Evolutionary conservation across 192 early-diverging fungal species (phyloP).

Genomic region (Phlyctochytrium arcticum): DNA sequence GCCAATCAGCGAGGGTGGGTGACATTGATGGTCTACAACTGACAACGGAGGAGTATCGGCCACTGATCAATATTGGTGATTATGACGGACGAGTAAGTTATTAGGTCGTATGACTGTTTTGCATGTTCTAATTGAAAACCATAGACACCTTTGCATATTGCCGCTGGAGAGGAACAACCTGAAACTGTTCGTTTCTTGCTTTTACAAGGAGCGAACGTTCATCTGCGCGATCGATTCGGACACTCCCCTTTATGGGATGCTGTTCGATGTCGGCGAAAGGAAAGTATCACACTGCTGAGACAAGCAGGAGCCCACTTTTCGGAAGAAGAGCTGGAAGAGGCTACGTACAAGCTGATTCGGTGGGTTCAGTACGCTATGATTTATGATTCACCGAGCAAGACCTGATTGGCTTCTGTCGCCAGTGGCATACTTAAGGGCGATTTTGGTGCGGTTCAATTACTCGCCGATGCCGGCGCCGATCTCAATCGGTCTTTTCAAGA

Average conservation of each 20-base stretch:
- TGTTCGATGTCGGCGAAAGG: constrained; percentile 53
- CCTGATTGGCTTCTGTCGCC: no score
- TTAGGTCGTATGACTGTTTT: background rate
- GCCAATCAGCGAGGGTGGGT: constrained; percentile 78
- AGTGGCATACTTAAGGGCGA: constrained; percentile 46
- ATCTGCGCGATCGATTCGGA: constrained; percentile 80
- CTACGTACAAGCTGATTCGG: constrained; percentile 51
- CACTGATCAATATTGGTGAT: constrained; percentile 67
- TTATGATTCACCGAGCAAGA: background rate
- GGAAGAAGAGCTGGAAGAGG: constrained; percentile 72
- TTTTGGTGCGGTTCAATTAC: constrained; percentile 44
- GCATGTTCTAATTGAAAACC: background rate
- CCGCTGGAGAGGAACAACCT: constrained; percentile 70
- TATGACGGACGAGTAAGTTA: constrained; percentile 55
- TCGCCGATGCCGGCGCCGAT: constrained; percentile 62
- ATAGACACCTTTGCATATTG: constrained; percentile 82
- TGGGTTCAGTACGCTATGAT: constrained; percentile 47
- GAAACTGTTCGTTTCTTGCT: constrained; percentile 73
- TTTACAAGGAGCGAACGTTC: constrained; percentile 82
- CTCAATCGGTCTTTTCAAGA: constrained; percentile 62
- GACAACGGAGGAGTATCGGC: constrained; percentile 52
- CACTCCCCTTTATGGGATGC: constrained; percentile 90
- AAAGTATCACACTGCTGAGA: constrained; percentile 64
- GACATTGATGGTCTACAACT: constrained; percentile 75
- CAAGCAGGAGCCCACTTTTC: constrained; percentile 87